Percentiles rank a stretch among this genome's conserved stretches.
These are phyloP conservation scores for Phylloporus arenicola DNA, from an alignment of 768 basidiomycete species.

Conservation along the genomic window DNA sequence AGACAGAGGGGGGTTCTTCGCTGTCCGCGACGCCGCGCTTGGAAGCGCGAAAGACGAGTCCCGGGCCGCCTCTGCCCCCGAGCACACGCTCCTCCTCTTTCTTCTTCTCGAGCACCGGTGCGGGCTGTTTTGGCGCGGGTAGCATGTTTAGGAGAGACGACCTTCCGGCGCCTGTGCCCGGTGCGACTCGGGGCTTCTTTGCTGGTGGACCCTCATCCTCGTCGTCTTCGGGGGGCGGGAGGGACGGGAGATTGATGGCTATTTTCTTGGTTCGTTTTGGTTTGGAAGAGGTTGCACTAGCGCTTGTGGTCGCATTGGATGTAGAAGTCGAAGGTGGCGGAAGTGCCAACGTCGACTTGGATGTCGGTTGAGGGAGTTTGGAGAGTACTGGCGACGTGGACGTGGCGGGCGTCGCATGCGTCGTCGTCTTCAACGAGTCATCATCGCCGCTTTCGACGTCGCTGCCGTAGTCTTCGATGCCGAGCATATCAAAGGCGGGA, in stretches of 20 bases:
- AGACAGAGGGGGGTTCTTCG: neutral
- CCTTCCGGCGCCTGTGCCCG: slow-evolving; percentile 45
- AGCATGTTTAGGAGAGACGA: slow-evolving; percentile 70
- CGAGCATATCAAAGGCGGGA: slow-evolving; percentile 47
- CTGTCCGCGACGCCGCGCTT: slow-evolving; percentile 1
- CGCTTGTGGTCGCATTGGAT: slow-evolving; percentile 2
- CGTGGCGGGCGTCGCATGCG: neutral
- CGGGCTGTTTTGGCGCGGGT: slow-evolving; percentile 61
- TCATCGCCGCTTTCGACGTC: slow-evolving; percentile 57
- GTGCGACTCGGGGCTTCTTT: slow-evolving; percentile 51
- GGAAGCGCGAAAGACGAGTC: slow-evolving; percentile 52
- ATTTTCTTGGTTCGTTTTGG: slow-evolving; percentile 41
- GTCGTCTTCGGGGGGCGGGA: slow-evolving; percentile 33
- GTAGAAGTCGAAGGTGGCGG: slow-evolving; percentile 25
- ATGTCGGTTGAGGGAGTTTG: slow-evolving; percentile 25
- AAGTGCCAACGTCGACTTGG: slow-evolving; percentile 31
- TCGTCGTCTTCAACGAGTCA: slow-evolving; percentile 5
- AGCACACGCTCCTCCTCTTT: slow-evolving; percentile 46
- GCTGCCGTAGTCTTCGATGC: slow-evolving; percentile 75
- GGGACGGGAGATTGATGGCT: slow-evolving; percentile 34
- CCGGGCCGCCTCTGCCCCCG: slow-evolving; percentile 57
- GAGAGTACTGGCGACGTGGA: slow-evolving; percentile 12
- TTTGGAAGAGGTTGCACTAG: slow-evolving; percentile 20
- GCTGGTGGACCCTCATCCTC: slow-evolving; percentile 49
- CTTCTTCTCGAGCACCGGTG: slow-evolving; percentile 32